Base-by-base conservation (phyloP, 176 grass and related monocot genomes). In the Juncus effusus region DNA sequence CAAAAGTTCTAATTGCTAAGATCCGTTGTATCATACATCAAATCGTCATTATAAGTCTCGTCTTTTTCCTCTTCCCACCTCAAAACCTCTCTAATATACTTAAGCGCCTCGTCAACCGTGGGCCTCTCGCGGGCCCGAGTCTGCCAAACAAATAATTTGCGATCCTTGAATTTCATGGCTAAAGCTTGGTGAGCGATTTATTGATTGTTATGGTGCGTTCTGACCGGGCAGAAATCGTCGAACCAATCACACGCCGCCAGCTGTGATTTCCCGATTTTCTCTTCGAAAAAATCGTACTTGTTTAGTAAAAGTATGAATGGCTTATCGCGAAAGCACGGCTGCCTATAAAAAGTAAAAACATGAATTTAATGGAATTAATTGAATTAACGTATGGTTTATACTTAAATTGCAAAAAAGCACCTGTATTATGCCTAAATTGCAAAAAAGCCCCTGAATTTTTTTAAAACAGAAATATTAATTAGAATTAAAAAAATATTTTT, bases 131-230 rank as follows among this genome's bases (percentile, higher is more conserved):
- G 88, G 54, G 88, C 93, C 0, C 82, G 88, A 0, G 82, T 61
- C 75, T 97, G 93, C 88, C 88, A 92, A 62, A 97, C 93, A 0
- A 97, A 97, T 51, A 97, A 81, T 45, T 97, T 97, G 51, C 76
- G 79, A 11, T 92, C 78, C 75, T 97, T 97, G 67, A 92, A 97
- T 86, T 86, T 92, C 71, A 92, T 77, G 0, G 93, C 93, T 3
- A 89, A 97, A 0, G 93, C 93, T 76, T 97, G 93, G 35, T 97
- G 93, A 0, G 93, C 88, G 47, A 97, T 67, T 2, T 79, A 79
- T 75, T 89, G 93, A 67, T 82, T 89, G 80, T 83, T 96, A 65
- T 86, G 80, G 80, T 84, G 54, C 19, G 93, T 89, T 67, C 82
- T 74, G 7, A 92, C 44, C 0, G 93, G 93, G 72, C 74, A 79